These are phyloP conservation scores for Kwoniella shandongensis DNA, from an alignment of 768 basidiomycete species.

Conservation along the genomic window DNA sequence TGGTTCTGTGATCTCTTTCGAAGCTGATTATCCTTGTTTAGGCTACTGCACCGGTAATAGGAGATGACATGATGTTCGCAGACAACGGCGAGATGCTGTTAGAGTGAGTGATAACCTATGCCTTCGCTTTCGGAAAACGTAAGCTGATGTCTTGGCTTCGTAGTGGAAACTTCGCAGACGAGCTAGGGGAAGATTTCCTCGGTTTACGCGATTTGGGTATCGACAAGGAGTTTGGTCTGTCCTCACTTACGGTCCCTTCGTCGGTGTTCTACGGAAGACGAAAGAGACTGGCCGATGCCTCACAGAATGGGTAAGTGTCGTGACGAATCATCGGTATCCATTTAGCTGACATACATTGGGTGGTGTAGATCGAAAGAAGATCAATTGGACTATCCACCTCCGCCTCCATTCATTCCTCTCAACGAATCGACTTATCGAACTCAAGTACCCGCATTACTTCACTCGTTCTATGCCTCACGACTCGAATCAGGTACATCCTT, in stretches of 20 bases:
- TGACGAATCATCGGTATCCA: background rate
- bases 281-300: conserved; percentile 25
- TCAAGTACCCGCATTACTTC: conserved; percentile 79
- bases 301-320: conserved; percentile 23
- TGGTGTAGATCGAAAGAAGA: conserved; percentile 25
- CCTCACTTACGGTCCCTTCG: conserved; percentile 72
- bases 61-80: conserved; percentile 68
- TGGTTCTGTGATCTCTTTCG: background rate
- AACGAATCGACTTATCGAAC: conserved; percentile 65
- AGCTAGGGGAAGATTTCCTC: conserved; percentile 88
- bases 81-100: conserved; percentile 68
- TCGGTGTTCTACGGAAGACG: conserved; percentile 57
- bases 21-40: conserved; percentile 30
- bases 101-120: conserved; percentile 57
- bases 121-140: background rate
- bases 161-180: conserved; percentile 82
- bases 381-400: conserved; percentile 74
- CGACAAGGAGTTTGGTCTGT: conserved; percentile 76
- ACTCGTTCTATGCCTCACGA: conserved; percentile 61
- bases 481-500: conserved; percentile 35
- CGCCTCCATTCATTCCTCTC: conserved; percentile 75
- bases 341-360: background rate
- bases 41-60: conserved; percentile 60
- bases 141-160: background rate
- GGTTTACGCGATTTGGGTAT: conserved; percentile 85